Evolutionary conservation across 306 rosid species (phyloP), one percentile per base, ranked within the genome.

Genomic region (Pyrus betulifolia): DNA sequence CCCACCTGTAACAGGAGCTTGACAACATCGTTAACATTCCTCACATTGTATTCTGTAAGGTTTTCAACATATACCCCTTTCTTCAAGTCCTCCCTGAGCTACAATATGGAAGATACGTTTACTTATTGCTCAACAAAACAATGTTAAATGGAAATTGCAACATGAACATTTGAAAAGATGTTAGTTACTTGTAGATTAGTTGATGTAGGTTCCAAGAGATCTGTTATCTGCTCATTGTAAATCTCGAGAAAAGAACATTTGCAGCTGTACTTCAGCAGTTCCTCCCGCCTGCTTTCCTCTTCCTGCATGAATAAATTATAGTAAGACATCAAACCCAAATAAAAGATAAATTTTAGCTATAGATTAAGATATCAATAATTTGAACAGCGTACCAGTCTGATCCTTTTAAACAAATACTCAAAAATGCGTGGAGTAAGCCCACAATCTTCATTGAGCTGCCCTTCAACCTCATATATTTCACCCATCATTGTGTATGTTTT

Each of bases 401-500:
- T 90, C 83, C 96, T 90, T 71, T 28, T 75, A 79, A 92, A 94
- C 73, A 94, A 81, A 83, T 89, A 89, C 76, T 92, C 91, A 72
- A 94, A 95, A 83, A 92, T 93, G 79, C 98, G 93, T 6, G 93
- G 91, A 78, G 98, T 95, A 69, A 95, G 84, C 82, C 98, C 98
- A 28, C 92, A 86, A 58, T 92, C 92, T 58, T 84, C 89, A 22
- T 81, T 83, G 77, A 89, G 91, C 62, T 73, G 76, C 69, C 88
- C 96, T 79, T 89, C 92, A 73, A 80, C 76, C 84, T 86, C 93
- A 66, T 85, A 77, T 49, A 95, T 85, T 80, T 93, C 97, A 51
- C 98, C 98, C 98, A 92, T 95, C 98, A 95, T 92, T 61, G 98
- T 92, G 78, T 95, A 89, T 40, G 98, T 95, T 89, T 92, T 95